These are phyloP conservation scores for Zymoseptoria crescenta DNA, from an alignment of 2,329 filamentous ascomycete genomes.

Conservation along the genomic window DNA sequence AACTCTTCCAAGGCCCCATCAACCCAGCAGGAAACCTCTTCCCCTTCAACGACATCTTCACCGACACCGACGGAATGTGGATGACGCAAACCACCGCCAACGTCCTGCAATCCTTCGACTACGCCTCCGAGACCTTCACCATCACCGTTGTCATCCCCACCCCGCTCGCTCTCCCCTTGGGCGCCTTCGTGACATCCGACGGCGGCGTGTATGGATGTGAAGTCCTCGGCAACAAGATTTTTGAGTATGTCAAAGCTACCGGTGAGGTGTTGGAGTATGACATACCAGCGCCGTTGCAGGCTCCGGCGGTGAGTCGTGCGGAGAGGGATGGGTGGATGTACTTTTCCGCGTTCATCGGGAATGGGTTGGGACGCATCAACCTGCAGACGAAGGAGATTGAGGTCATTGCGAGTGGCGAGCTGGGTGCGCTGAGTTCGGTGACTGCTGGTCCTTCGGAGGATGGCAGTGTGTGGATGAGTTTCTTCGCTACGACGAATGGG, in stretches of 20 bases:
- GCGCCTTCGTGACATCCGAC: slow-evolving; percentile 12
- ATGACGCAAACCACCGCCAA: slow-evolving; percentile 19
- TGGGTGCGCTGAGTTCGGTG: slow-evolving; percentile 8
- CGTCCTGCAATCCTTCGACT: slow-evolving; percentile 14
- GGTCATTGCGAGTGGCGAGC: slow-evolving; percentile 12
- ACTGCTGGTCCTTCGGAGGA: slow-evolving; percentile 13
- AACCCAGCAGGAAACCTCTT: slow-evolving; percentile 17
- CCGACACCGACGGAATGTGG: slow-evolving; percentile 15
- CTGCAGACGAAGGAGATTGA: slow-evolving; percentile 14
- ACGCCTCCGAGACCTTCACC: slow-evolving; percentile 11
- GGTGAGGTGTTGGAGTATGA: slow-evolving; percentile 11
- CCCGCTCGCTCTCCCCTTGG: slow-evolving; percentile 12
- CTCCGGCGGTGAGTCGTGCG: slow-evolving; percentile 13
- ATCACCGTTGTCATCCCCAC: slow-evolving; percentile 14
- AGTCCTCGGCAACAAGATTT: slow-evolving; percentile 15
- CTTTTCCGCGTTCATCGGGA: slow-evolving; percentile 14
- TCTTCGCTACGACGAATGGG: slow-evolving; percentile 11
- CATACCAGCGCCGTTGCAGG: slow-evolving; percentile 9
- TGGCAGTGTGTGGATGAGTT: slow-evolving; percentile 16
- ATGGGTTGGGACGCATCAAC: slow-evolving; percentile 14
- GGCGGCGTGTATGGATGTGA: slow-evolving; percentile 14
- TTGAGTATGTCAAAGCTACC: slow-evolving; percentile 9
- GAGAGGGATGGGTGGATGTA: slow-evolving; percentile 16
- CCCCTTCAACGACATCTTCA: slow-evolving; percentile 19
- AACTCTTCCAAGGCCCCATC: slow-evolving; percentile 16